Evolutionary conservation across 2,329 filamentous ascomycete species (phyloP).

Genomic region (Hymenoscyphus fructigenus): DNA sequence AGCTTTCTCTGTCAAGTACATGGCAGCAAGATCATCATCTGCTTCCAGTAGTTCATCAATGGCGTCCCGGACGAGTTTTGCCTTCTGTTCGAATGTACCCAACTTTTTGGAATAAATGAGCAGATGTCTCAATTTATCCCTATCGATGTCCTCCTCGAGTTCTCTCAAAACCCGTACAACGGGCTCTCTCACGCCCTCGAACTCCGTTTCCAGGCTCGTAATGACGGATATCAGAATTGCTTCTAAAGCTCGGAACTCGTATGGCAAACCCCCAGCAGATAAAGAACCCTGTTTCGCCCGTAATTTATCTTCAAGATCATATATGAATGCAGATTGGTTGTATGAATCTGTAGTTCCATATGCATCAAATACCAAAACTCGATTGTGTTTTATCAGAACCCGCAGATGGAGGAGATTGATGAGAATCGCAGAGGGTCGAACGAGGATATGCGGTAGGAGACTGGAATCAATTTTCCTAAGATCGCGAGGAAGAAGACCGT

Average conservation of each 20-base stretch:
- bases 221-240: constrained; percentile 94
- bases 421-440: constrained; percentile 88
- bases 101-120: constrained; percentile 94
- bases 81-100: constrained; percentile 96
- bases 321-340: constrained; percentile 95
- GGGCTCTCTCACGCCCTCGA: constrained; percentile 88
- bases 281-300: constrained; percentile 69
- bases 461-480: constrained; percentile 97
- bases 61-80: constrained; percentile 86
- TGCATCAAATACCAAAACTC: constrained; percentile 92
- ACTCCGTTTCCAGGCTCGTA: constrained; percentile 86
- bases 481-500: constrained; percentile 89
- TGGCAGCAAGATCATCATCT: constrained; percentile 88
- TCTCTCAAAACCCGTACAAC: constrained; percentile 86
- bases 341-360: constrained; percentile 95
- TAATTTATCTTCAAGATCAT: constrained; percentile 90
- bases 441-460: constrained; percentile 89
- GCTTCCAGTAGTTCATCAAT: constrained; percentile 95
- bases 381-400: constrained; percentile 91
- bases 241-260: constrained; percentile 95
- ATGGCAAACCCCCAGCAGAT: constrained; percentile 69
- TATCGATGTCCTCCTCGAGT: constrained; percentile 93
- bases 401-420: constrained; percentile 96
- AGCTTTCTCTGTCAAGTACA: constrained; percentile 92
- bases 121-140: constrained; percentile 86